A percentile compares a stretch with the other conserved stretches of the same genome.
These are phyloP conservation scores for Aspergillus oerlinghausenensis DNA, from an alignment of 2,329 filamentous ascomycete genomes.

Conservation along the genomic window DNA sequence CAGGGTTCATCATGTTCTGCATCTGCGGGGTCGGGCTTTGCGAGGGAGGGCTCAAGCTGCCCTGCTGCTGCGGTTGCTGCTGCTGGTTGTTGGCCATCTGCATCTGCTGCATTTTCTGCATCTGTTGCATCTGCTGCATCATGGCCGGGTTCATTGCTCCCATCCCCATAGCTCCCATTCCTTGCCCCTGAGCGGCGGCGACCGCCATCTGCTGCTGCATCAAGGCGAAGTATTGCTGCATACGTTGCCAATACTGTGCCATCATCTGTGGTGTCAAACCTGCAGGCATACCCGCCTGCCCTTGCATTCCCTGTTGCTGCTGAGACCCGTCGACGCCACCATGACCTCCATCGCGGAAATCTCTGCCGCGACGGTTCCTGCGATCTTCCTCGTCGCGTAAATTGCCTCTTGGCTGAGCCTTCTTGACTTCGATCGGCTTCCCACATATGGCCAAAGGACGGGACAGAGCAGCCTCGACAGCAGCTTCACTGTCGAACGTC, in stretches of 20 bases:
- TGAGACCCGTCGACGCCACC: conserved; percentile 34
- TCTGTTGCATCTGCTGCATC: conserved; percentile 69
- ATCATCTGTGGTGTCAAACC: conserved; percentile 95
- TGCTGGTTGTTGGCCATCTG: conserved; percentile 43
- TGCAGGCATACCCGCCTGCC: conserved; percentile 38
- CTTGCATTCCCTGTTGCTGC: conserved; percentile 46
- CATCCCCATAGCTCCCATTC: conserved; percentile 54
- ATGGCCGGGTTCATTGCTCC: conserved; percentile 67
- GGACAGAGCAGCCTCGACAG: conserved; percentile 85
- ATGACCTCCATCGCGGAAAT: conserved; percentile 39
- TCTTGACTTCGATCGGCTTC: conserved; percentile 97
- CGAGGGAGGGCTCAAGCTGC: conserved; percentile 32
- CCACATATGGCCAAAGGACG: conserved; percentile 85
- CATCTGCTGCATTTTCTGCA: conserved; percentile 50
- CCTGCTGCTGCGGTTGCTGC: conserved; percentile 25
- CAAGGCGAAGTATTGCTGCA: conserved; percentile 95
- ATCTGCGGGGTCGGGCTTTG: conserved; percentile 51
- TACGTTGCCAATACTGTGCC: conserved; percentile 96
- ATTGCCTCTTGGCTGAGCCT: conserved; percentile 91
- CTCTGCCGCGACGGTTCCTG: conserved; percentile 44
- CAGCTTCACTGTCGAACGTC: conserved; percentile 92
- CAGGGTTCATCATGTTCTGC: conserved; percentile 61
- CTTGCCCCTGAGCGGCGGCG: conserved; percentile 40
- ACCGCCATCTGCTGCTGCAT: conserved; percentile 86
- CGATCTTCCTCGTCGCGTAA: conserved; percentile 81